Percentiles rank a stretch among this genome's conserved stretches.
Conservation (phyloP, 1,284 basidiomycete species). For the Cutaneotrichosporon curvatum region DNA sequence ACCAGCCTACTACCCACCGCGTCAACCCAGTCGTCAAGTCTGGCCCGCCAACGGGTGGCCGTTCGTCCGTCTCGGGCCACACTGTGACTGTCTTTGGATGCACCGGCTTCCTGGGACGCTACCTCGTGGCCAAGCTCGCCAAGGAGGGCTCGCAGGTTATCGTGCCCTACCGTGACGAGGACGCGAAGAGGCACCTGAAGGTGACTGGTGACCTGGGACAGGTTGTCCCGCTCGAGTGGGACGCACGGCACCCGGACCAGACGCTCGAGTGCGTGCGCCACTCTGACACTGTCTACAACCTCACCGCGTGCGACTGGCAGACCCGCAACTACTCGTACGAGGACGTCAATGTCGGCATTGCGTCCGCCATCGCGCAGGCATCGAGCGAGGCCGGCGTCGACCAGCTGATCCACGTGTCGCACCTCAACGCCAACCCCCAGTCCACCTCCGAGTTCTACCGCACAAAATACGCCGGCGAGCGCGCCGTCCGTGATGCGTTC, state of each 20-base stretch:
- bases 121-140: constrained; percentile 89
- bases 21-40: constrained; percentile 61
- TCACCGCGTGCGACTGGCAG: constrained; percentile 81
- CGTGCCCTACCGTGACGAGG: constrained; percentile 92
- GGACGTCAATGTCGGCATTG: constrained; percentile 52
- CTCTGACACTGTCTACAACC: constrained; percentile 96
- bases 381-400: constrained; percentile 70
- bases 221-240: constrained; percentile 96
- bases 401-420: constrained; percentile 89
- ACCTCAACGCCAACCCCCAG: constrained; percentile 77
- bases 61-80: constrained; percentile 80
- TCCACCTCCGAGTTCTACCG: constrained; percentile 80
- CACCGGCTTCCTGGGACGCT: constrained; percentile 91
- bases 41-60: constrained; percentile 64
- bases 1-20: constrained; percentile 24
- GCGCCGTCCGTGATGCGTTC: constrained; percentile 76
- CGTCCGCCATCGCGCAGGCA: constrained; percentile 71
- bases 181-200: constrained; percentile 83
- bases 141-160: constrained; percentile 91
- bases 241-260: constrained; percentile 75
- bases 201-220: constrained; percentile 95
- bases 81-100: constrained; percentile 94
- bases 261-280: constrained; percentile 91
- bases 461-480: constrained; percentile 85
- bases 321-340: constrained; percentile 84